Percentiles rank a stretch among this genome's conserved stretches.
Conservation (phyloP, 2,329 filamentous ascomycete species). For the Cladosporium velox region DNA sequence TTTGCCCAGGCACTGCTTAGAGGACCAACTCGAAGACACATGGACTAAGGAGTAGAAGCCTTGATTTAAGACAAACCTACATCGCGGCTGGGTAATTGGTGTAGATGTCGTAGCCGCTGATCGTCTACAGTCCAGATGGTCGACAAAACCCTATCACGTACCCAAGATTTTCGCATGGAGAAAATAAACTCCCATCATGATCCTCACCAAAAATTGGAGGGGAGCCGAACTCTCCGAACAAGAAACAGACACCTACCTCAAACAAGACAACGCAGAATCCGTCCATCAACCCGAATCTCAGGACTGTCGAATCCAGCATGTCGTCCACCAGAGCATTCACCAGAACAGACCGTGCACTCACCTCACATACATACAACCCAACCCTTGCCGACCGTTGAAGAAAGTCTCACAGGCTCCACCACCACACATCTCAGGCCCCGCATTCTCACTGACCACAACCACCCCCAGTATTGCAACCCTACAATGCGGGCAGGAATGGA, state of each 20-base stretch:
- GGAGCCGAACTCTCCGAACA: not conserved
- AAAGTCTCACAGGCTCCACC: constrained; percentile 9
- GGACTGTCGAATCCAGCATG: constrained; percentile 8
- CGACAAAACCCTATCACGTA: not conserved
- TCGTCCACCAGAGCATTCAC: not conserved
- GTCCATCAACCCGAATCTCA: constrained; percentile 2
- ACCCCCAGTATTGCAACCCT: constrained; percentile 4
- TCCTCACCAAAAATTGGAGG: not conserved
- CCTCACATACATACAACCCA: not conserved
- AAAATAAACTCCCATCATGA: not conserved
- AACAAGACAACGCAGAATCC: not conserved
- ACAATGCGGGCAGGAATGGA: constrained; percentile 23
- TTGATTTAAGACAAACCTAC: not conserved
- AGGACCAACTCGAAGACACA: not conserved
- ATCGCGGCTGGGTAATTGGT: not conserved
- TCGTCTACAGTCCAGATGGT: not conserved
- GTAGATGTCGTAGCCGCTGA: not conserved
- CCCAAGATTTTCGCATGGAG: not conserved
- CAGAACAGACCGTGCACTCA: constrained; percentile 5
- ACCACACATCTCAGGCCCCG: not conserved
- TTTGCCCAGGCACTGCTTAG: not conserved
- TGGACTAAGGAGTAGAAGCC: not conserved
- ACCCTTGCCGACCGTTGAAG: constrained; percentile 12
- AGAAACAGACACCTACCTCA: not conserved
- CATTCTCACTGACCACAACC: constrained; percentile 1